Evolutionary conservation across 805 yeast genomes (phyloP), one percentile per base, ranked within the genome.

Genomic region (Nakazawaea wyomingensis): DNA sequence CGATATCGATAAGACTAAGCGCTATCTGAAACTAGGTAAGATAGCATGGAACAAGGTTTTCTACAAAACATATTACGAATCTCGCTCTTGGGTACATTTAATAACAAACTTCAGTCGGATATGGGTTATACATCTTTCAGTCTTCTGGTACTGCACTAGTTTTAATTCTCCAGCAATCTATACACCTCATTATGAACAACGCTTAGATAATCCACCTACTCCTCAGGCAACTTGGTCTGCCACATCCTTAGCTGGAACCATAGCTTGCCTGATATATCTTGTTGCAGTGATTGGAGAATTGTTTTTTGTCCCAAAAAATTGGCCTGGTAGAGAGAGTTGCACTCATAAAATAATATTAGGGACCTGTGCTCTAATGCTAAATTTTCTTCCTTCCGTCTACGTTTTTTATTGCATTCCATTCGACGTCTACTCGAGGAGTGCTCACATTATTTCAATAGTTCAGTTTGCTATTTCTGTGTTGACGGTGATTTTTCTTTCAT

Each of bases 111-210:
- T 73, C 48, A 72, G 68, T 50, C 56, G 80, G 47, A 68, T 75
- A 13, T 75, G 80, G 80, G 68, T 71, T 10, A 71, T 75, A 39
- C 80, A 75, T 50, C 48, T 71, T 5, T 58, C 71, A 2, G 60
- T 69, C 54, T 75, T 70, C 53, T 75, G 80, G 80, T 74, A 68
- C 49, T 72, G 62, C 47, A 69, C 76, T 4, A 63, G 72, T 44
- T 71, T 72, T 49, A 75, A 75, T 48, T 66, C 79, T 0, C 76
- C 78, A 1, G 59, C 74, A 4, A 50, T 75, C 5, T 74, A 72
- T 54, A 75, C 80, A 6, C 55, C 54, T 19, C 51, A 69, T 34
- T 74, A 71, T 47, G 42, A 49, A 27, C 74, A 66, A 43, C 42
- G 65, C 27, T 33, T 68, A 28, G 61, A 73, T 50, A 71, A 70